A percentile compares a stretch with the other conserved stretches of the same genome.
Conservation (phyloP, 2,329 filamentous ascomycete species). For the Pseudogymnoascus sp. region DNA sequence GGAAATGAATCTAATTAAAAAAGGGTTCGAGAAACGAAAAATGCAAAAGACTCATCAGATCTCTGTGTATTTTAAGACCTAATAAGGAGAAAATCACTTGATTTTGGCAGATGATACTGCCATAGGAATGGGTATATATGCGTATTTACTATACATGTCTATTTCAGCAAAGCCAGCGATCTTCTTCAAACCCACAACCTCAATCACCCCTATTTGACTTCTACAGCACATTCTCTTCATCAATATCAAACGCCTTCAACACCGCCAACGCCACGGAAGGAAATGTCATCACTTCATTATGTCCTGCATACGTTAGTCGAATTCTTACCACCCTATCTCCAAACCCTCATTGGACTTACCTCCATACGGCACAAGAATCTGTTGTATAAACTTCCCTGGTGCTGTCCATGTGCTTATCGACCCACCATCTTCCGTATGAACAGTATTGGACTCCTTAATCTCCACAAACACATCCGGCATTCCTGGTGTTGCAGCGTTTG, state of each 20-base stretch:
- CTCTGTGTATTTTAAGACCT: not conserved
- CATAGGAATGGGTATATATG: not conserved
- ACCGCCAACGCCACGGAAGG: constrained; percentile 56
- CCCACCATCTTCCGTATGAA: constrained; percentile 27
- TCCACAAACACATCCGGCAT: constrained; percentile 22
- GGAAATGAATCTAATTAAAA: not conserved
- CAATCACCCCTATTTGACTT: not conserved
- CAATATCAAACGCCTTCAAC: constrained; percentile 52
- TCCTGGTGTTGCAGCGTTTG: constrained; percentile 39
- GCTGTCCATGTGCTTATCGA: constrained; percentile 28
- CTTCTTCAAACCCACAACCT: not conserved
- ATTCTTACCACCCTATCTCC: not conserved
- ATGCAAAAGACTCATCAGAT: not conserved
- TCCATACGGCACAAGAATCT: constrained; percentile 27
- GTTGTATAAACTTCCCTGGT: constrained; percentile 24
- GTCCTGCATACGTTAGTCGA: constrained; percentile 39
- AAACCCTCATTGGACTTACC: constrained; percentile 20
- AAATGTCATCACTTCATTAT: constrained; percentile 62
- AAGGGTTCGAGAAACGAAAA: not conserved
- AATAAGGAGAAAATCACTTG: not conserved
- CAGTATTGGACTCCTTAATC: constrained; percentile 25
- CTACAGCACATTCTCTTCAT: constrained; percentile 22
- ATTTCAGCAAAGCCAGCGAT: not conserved
- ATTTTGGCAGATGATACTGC: not conserved
- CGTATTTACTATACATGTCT: not conserved